Base-by-base conservation (phyloP, 495 filamentous ascomycete genomes). In the Penicillium nucicola region DNA sequence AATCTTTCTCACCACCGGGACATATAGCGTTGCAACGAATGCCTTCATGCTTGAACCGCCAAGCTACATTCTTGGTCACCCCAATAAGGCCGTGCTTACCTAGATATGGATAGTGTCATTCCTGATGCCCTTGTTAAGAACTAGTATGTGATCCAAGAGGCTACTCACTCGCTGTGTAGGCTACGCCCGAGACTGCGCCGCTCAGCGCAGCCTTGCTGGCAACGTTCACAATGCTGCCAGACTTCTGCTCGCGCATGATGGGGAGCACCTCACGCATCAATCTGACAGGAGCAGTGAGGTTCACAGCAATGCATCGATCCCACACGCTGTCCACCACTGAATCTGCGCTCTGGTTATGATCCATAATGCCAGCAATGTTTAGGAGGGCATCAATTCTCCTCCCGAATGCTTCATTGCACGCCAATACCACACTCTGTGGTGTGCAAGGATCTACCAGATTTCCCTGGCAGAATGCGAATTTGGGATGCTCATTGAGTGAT, bases 11-110 rank as follows among this genome's bases (percentile, higher is more conserved):
- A 61, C 64, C 50, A 31, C 66, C 66, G 10, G 66, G 66, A 17
- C 59, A 52, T 5, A 69, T 45, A 5, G 60, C 60, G 47, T 68
- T 68, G 47, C 62, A 66, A 19, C 62, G 52, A 44, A 68, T 68
- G 12, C 64, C 64, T 12, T 73, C 70, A 48, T 69, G 58, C 10
- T 61, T 57, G 52, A 69, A 76, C 11, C 71, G 48, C 66, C 66
- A 76, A 7, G 72, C 70, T 2, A 72, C 69, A 52, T 74, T 72
- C 42, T 73, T 74, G 4, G 72, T 76, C 9, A 67, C 69, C 1
- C 72, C 72, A 8, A 72, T 55, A 50, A 66, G 32, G 1, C 33
- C 23, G 36, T 39, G 25, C 20, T 43, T 43, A n/a, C 41, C 19
- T 33, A 23, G 10, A 31, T 25, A 9, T 13, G 33, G 11, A 20